phyloP scores from a whole-genome alignment of 2,329 filamentous ascomycete genomes.

The Colletotrichum chrysophilum region DNA sequence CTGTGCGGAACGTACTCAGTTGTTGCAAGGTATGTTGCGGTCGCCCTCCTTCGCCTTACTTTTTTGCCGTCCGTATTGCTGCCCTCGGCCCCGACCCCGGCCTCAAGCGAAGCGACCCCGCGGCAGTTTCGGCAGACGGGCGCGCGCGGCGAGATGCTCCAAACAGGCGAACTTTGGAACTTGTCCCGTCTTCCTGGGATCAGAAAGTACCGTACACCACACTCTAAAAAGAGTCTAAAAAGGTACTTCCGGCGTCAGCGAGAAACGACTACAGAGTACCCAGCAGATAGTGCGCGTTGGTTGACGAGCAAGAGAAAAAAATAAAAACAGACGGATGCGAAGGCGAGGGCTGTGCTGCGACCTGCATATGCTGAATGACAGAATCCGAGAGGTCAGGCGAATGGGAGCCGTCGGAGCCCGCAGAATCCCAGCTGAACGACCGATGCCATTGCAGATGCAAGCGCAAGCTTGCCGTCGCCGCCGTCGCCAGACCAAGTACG shows the following conservation, averaged over 20 bases:
- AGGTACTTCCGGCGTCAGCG: neutral
- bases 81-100: neutral
- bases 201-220: neutral
- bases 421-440: conserved; percentile 7
- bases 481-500: neutral
- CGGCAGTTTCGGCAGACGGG: conserved; percentile 4
- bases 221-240: neutral
- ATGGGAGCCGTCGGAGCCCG: conserved; percentile 30
- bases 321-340: conserved; percentile 1
- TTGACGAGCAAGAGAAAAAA: neutral
- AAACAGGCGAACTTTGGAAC: neutral
- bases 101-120: neutral
- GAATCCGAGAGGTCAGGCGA: conserved; percentile 31
- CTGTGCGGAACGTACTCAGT: neutral
- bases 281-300: neutral
- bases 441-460: neutral
- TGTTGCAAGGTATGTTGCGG: neutral
- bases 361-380: conserved; percentile 38
- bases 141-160: neutral
- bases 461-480: neutral
- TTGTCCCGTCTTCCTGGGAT: neutral
- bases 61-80: neutral
- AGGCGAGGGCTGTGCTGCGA: conserved; percentile 37
- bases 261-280: neutral
- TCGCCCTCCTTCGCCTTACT: neutral